Evolutionary conservation across 257 asterid species (phyloP), one percentile per base, ranked within the genome.

Genomic region (Plectranthus barbatus): DNA sequence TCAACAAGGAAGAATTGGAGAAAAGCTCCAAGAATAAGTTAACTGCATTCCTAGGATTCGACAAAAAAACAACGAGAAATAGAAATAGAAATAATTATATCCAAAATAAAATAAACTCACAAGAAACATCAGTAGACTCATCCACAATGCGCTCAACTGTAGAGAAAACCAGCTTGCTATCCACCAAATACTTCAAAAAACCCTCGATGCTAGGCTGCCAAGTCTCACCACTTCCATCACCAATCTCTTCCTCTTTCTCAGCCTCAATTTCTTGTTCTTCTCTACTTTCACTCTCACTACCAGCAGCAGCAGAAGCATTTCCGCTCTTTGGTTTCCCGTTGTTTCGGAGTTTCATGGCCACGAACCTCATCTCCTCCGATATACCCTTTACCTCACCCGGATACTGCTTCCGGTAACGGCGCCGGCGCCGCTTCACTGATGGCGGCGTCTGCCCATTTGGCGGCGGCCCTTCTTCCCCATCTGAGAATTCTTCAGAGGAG

Each of bases 81-180:
- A 48, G 9, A 3, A 21, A n/a, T n/a, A n/a, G n/a, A n/a, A n/a
- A n/a, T n/a, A 24, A 51, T 6, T 3, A 44, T 23, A 34, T 29
- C 21, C 39, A 49, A 15, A 20, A 6, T 1, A 24, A 52, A 21
- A 56, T 44, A 33, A 10, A 49, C 93, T 79, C 77, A 92, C 98
- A 86, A 9, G 97, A 92, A 74, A 89, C 98, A 75, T 92, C 97
- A 74, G 70, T 76, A 63, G 98, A 86, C 12, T 86, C 88, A 69
- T 92, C 97, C 60, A 92, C 95, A 70, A 89, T 89, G 71, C 89
- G 83, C 76, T 92, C 98, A 71, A 92, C 63, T n/a, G 97, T 82
- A 41, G 76, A 48, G 66, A 89, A 92, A 74, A 92, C 93, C 62
- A 86, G 83, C 74, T 79, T 76, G 46, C 82, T 83, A 45, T 89